Evolutionary conservation across 208 protist species (phyloP), one percentile per base, ranked within the genome.

Genomic region (Crithidia thermophila): DNA sequence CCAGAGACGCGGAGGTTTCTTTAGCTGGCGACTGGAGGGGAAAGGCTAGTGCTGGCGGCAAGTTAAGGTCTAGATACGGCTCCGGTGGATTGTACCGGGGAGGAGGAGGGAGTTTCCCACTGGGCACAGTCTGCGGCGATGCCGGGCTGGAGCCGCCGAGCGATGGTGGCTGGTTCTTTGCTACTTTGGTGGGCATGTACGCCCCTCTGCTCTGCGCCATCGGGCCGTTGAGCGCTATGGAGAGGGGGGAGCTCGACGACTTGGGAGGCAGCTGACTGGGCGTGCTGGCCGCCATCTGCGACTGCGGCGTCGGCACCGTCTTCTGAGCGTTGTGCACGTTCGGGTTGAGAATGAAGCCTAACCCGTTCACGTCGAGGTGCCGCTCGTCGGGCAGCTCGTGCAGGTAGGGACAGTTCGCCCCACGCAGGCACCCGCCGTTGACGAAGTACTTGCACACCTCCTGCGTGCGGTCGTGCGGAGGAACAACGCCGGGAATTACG

Each of bases 351-450:
- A 95, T 94, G 58, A 94, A 95, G 10, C 90, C 90, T 11, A 88
- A 67, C 10, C 90, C 90, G 40, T 92, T 92, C 40, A 94, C 87
- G 49, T 95, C 90, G 28, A 95, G 69, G 70, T 95, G 87, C 8
- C 90, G 90, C 77, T 95, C 90, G 52, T 95, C 90, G 18, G 90
- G 90, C 34, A 95, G 72, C 69, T 95, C 87, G 79, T 95, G 90
- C 11, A 90, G 70, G 58, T 93, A 95, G 30, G 85, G 85, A 66
- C 90, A 95, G 60, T 82, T 78, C 23, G 70, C 61, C 0, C 87
- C 87, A 31, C 90, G 87, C n/a, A 90, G 69, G 53, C 90, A 95
- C 21, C 90, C 90, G 18, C 90, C 90, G 59, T 95, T 95, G 49
- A 95, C 75, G 52, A 91, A 95, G 73, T 88, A 95, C 67, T 93